Conservation (phyloP, 139 green algal species). For the Diplosphaera chodatii region DNA sequence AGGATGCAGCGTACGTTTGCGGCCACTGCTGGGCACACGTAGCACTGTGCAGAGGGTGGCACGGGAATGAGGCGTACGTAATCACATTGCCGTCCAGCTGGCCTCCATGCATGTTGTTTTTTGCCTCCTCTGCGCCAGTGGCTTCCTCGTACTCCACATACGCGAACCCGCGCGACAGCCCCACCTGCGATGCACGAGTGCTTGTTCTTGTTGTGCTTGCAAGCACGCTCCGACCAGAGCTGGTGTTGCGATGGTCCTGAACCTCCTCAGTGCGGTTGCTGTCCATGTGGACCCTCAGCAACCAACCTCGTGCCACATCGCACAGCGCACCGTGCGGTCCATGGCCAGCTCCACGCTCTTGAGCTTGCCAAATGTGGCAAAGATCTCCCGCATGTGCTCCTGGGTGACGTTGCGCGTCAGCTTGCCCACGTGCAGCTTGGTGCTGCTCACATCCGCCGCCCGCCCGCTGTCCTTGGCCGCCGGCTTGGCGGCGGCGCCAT, state of each 20-base stretch:
- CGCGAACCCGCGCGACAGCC: conserved; percentile 74
- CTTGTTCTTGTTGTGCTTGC: no score
- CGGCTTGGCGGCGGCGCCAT: background rate
- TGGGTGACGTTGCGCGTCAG: conserved; percentile 79
- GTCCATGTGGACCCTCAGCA: no score
- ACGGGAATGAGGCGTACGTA: conserved; percentile 18
- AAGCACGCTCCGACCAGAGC: no score
- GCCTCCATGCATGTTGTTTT: conserved; percentile 77
- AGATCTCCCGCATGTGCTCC: conserved; percentile 77
- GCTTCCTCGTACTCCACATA: conserved; percentile 65
- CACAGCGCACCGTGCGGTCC: conserved; percentile 19
- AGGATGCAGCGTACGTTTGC: background rate
- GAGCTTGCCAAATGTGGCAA: conserved; percentile 63
- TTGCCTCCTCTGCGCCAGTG: conserved; percentile 60
- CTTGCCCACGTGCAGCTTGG: conserved; percentile 65
- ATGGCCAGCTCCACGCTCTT: conserved; percentile 54
- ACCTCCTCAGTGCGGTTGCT: no score
- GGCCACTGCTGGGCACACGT: background rate
- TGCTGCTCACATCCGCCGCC: conserved; percentile 10
- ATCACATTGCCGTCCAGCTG: conserved; percentile 79
- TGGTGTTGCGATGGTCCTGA: no score
- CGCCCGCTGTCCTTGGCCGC: background rate
- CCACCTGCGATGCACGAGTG: conserved; percentile 30
- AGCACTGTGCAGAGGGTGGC: background rate
- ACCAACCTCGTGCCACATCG: no score